Evolutionary conservation across 768 basidiomycete species (phyloP), one percentile per base, ranked within the genome.

Genomic region (Gymnopilus dilepis): DNA sequence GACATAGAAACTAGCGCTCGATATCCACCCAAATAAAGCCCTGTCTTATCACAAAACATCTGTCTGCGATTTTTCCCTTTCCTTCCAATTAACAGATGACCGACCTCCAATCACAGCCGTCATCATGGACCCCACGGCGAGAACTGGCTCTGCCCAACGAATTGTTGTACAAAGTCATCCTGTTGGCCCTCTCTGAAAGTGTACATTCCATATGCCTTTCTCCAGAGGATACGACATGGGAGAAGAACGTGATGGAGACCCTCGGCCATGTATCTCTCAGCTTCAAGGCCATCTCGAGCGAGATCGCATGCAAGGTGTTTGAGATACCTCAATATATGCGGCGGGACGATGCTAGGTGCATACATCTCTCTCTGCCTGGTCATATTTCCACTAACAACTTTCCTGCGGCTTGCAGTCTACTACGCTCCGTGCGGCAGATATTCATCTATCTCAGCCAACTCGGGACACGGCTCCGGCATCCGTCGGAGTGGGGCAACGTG

Each of bases 81-180:
- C 43, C 6, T 28, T 17, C 26, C 17, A 24, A 28, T 13, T 12
- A 26, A 28, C 24, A 47, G 15, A 50, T 50, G 47, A 30, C 47
- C 30, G 47, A 30, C 30, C 13, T 50, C 15, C 47, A 50, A 17
- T 50, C 47, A 50, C 26, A 19, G 26, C 45, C 37, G n/a, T n/a
- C n/a, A n/a, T n/a, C n/a, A 52, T 66, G 67, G 67, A 60, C 38
- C 17, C 65, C 60, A 12, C 67, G 67, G 22, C 62, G 51, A 40
- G 69, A 70, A 19, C 65, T 70, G 5, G 60, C 59, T 12, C 69
- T 79, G n/a, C 79, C 78, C 21, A 76, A 67, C 54, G 79, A 80
- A 55, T 72, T 80, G 0, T 47, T 78, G 1, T 70, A 77, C 69
- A 74, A 73, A 62, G 69, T 79, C 56, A 69, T 80, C 28, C 59